Conservation (phyloP, 2,329 filamentous ascomycete genomes). For the Xylaria arbuscula region DNA sequence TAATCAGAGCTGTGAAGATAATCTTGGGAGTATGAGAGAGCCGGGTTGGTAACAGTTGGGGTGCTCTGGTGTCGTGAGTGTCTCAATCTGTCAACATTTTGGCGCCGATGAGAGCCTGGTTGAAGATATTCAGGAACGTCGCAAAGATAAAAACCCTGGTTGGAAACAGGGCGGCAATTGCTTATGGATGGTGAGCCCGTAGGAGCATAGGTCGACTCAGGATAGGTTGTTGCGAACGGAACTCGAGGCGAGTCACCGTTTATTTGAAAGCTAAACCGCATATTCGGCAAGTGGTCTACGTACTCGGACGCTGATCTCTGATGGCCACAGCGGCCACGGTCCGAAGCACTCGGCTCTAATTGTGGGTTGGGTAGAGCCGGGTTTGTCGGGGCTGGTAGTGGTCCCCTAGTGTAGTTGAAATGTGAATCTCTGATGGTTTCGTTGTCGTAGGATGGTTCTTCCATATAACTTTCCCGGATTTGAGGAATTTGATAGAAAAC, state of each 20-base stretch:
- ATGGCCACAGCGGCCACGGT: constrained; percentile 42
- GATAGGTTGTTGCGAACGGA: constrained; percentile 19
- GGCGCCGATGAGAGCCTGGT: neutral
- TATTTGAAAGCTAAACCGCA: constrained; percentile 37
- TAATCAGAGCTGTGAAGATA: constrained; percentile 34
- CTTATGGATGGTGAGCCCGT: constrained; percentile 40
- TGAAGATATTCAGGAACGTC: neutral
- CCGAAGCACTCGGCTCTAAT: constrained; percentile 37
- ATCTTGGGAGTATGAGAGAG: constrained; percentile 10
- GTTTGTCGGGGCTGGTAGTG: constrained; percentile 42
- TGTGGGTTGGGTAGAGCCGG: constrained; percentile 41
- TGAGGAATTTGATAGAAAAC: constrained; percentile 45
- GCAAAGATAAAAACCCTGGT: neutral
- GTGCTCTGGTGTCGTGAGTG: constrained; percentile 51
- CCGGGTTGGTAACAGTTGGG: constrained; percentile 37
- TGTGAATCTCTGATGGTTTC: constrained; percentile 32
- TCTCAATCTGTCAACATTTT: constrained; percentile 29
- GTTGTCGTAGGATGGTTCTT: constrained; percentile 46
- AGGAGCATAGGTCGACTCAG: constrained; percentile 29
- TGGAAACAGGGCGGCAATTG: neutral
- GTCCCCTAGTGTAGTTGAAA: constrained; percentile 39
- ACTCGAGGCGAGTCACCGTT: constrained; percentile 34
- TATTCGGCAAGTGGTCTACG: constrained; percentile 33
- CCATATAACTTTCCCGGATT: constrained; percentile 51
- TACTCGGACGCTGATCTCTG: constrained; percentile 50